Evolutionary conservation across 2,329 filamentous ascomycete species (phyloP), one percentile per base, ranked within the genome.

Genomic region (Penicillium sp.): DNA sequence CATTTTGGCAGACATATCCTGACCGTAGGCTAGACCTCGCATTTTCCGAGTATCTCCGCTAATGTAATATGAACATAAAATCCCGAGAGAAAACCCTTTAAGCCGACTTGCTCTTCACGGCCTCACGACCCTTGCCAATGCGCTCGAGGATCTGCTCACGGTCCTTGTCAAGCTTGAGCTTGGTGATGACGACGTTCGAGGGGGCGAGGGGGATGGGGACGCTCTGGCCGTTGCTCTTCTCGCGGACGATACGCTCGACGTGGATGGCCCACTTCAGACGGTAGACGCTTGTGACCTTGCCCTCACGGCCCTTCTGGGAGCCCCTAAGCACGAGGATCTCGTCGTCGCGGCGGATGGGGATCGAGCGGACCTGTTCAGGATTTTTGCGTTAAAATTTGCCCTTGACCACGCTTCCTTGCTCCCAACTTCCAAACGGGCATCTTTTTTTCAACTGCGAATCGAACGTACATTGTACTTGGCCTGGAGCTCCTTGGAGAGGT

Each of bases 261-360:
- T 98, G 94, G 80, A 99, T 90, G 79, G 93, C 87, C 85, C 95
- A 99, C 85, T 98, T 98, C 78, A 97, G 91, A 82, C 93, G 92
- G 90, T 97, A 99, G 82, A 98, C 94, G 77, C 91, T 92, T 76
- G 90, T 93, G 84, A 99, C 87, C 88, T 98, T 98, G 86, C 95
- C 95, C 87, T 98, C 94, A 78, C 93, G 92, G 80, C 94, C 95
- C 88, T 98, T 98, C 88, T 96, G 91, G 84, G 86, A 85, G 77
- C 95, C 95, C 74, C 95, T 93, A 80, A 94, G 90, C 77, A 99
- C 91, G 79, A 86, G 86, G 80, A 98, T 93, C 85, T 96, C 92
- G 84, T 97, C 91, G 80, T 97, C 94, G 86, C 97, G 97, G 86
- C 94, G 92, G 86, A 98, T 88, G 80, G 94, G 95, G 82, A 97